Conservation (phyloP, 139 green algal species). For the Coelastrella sp. region DNA sequence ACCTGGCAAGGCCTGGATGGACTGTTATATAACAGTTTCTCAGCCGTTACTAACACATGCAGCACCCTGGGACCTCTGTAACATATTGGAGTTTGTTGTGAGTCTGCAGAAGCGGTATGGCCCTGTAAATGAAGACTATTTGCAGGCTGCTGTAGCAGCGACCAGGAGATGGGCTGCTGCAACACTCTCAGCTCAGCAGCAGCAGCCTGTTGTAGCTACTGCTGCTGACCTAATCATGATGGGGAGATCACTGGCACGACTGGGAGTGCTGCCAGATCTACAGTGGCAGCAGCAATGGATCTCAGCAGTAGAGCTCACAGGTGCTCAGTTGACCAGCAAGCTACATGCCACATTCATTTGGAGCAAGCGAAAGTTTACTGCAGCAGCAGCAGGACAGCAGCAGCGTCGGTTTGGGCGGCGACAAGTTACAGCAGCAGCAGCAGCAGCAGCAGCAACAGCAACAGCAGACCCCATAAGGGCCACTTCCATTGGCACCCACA, state of each 20-base stretch:
- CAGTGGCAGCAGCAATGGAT: background rate
- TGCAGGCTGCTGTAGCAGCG: background rate
- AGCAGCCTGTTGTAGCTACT: background rate
- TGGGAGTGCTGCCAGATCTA: conserved; percentile 5
- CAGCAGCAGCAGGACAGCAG: background rate
- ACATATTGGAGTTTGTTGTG: background rate
- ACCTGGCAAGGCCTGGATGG: background rate
- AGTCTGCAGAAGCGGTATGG: conserved; percentile 7
- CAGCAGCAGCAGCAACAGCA: too few species aligned
- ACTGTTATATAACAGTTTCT: background rate
- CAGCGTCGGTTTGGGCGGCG: too few species aligned
- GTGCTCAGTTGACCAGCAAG: background rate
- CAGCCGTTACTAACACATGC: background rate
- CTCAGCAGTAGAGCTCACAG: background rate
- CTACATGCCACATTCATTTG: background rate
- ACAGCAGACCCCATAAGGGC: too few species aligned
- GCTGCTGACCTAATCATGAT: conserved; percentile 1
- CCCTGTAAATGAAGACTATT: background rate
- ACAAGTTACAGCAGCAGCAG: background rate
- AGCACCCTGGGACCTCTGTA: background rate
- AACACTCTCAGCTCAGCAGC: background rate
- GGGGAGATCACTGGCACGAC: conserved; percentile 1
- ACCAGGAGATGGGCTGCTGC: background rate
- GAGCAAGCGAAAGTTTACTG: background rate
- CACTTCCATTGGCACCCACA: too few species aligned